phyloP scores from a whole-genome alignment of 306 rosid genomes.

The Cucumis hystrix region DNA sequence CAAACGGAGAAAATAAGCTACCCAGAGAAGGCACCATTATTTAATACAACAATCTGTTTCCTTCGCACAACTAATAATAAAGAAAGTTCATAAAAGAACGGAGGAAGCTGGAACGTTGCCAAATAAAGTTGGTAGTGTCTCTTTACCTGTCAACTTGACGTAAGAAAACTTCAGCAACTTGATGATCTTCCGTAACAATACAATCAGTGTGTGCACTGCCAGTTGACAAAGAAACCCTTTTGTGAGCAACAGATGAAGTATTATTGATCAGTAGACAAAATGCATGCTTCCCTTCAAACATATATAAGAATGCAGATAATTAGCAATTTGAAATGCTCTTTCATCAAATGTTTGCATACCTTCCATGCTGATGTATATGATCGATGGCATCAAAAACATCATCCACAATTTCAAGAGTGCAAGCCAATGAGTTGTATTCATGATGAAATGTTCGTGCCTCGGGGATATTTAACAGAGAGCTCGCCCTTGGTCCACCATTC shows the following conservation, averaged over 20 bases:
- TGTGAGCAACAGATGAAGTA: not conserved
- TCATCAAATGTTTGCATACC: constrained; percentile 29
- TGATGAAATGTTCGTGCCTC: constrained; percentile 61
- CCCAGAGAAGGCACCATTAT: not conserved
- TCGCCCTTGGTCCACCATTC: constrained; percentile 84
- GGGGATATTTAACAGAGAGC: constrained; percentile 50
- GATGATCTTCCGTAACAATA: constrained; percentile 59
- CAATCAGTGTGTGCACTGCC: constrained; percentile 96
- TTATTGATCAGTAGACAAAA: not conserved
- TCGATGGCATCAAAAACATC: constrained; percentile 66
- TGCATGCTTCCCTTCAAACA: not conserved
- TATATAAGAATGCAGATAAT: not conserved
- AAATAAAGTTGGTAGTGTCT: not conserved
- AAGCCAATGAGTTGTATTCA: constrained; percentile 80
- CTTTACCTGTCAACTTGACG: constrained; percentile 79
- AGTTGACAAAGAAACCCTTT: constrained; percentile 4
- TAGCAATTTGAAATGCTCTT: not conserved
- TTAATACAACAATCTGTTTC: not conserved
- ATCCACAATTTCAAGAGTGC: constrained; percentile 81
- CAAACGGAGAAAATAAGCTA: not conserved
- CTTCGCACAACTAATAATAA: not conserved
- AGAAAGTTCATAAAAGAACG: not conserved
- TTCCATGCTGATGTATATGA: constrained; percentile 83
- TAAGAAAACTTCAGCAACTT: constrained; percentile 56
- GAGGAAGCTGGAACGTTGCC: not conserved